Percentiles rank a stretch among this genome's conserved stretches.
Evolutionary conservation across 164 flowering plant species (phyloP).

Genomic region (Nelumbo lutea): DNA sequence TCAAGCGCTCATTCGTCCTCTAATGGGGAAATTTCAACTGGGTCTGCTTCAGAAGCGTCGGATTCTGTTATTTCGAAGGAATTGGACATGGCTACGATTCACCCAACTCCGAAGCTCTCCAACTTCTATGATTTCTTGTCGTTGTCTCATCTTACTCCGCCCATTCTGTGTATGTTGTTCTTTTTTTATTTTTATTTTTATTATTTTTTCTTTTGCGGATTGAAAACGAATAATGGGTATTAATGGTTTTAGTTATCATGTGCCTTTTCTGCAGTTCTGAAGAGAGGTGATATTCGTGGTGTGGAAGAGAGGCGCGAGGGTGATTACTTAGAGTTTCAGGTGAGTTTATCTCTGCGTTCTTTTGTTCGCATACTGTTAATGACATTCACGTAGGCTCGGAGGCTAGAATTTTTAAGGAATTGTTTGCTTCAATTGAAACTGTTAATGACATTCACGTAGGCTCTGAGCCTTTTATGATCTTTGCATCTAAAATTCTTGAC

Average conservation of each 20-base stretch:
- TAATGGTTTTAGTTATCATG: not conserved
- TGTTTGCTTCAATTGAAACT: too few relatives aligned
- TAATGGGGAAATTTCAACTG: conserved; percentile 19
- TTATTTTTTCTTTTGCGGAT: not conserved
- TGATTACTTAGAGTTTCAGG: conserved; percentile 52
- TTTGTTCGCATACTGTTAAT: too few relatives aligned
- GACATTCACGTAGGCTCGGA: too few relatives aligned
- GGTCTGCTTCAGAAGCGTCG: conserved; percentile 18
- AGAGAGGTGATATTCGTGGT: not conserved
- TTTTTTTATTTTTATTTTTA: not conserved
- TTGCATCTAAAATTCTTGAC: not conserved
- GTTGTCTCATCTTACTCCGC: conserved; percentile 67
- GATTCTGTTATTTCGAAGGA: conserved; percentile 35
- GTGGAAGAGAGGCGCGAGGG: not conserved
- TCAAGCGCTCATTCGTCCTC: conserved; percentile 11
- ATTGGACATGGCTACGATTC: conserved; percentile 73
- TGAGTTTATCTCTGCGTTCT: conserved; percentile 10
- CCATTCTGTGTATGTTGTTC: conserved; percentile 41
- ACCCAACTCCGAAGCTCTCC: conserved; percentile 78
- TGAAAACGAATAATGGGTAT: not conserved
- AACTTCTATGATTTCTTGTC: conserved; percentile 91
- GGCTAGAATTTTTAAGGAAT: too few relatives aligned
- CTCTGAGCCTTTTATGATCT: not conserved
- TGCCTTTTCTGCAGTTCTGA: conserved; percentile 33
- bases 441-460: too few relatives aligned